phyloP scores from a whole-genome alignment of 192 early-diverging fungal species.

The Powellomyces hirtus region DNA sequence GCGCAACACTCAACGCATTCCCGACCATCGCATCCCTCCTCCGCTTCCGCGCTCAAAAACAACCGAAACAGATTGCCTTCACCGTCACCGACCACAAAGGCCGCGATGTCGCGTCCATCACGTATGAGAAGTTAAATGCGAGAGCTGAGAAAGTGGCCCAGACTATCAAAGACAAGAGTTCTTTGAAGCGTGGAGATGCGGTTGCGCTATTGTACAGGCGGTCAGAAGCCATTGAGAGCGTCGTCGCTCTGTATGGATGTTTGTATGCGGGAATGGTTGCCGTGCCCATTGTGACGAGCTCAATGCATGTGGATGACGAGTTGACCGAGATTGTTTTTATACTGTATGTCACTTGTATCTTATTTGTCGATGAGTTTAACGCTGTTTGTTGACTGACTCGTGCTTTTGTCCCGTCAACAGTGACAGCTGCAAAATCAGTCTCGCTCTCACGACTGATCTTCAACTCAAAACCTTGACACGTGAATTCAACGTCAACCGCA shows the following conservation, averaged over 20 bases:
- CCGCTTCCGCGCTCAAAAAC: slow-evolving; percentile 61
- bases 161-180: slow-evolving; percentile 61
- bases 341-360: slow-evolving; percentile 41
- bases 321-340: slow-evolving; percentile 76
- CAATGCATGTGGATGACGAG: slow-evolving; percentile 50
- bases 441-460: slow-evolving; percentile 81
- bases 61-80: slow-evolving; percentile 60
- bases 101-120: slow-evolving; percentile 62
- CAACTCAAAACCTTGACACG: slow-evolving; percentile 71
- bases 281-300: slow-evolving; percentile 77
- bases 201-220: slow-evolving; percentile 80
- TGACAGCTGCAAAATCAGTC: slow-evolving; percentile 36
- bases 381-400: not conserved
- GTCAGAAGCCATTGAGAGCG: slow-evolving; percentile 76
- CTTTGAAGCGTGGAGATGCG: slow-evolving; percentile 60
- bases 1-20: slow-evolving; percentile 49
- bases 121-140: slow-evolving; percentile 71
- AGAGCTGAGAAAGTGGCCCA: slow-evolving; percentile 71
- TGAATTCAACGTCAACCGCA: slow-evolving; percentile 61
- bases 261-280: slow-evolving; percentile 78
- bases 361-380: not conserved
- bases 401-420: no score
- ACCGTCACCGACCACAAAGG: slow-evolving; percentile 73
- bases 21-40: slow-evolving; percentile 66
- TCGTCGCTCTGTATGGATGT: slow-evolving; percentile 79